These are phyloP conservation scores for Sanguinoderma infundibulare DNA, from an alignment of 1,284 basidiomycete genomes.

Conservation along the genomic window DNA sequence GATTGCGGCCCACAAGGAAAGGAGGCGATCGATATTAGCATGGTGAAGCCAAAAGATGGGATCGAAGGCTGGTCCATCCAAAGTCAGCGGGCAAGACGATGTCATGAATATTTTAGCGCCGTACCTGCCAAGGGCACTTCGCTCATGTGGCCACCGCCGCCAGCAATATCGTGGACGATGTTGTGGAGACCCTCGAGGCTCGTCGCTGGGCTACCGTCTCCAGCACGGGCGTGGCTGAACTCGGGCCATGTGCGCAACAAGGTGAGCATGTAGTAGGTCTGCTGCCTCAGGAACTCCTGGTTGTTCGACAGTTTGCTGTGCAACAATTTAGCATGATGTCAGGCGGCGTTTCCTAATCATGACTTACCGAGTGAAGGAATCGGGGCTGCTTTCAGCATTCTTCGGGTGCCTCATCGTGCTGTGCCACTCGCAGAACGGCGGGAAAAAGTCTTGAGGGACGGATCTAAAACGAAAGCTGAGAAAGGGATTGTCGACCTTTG, in stretches of 20 bases:
- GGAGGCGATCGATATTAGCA: constrained; percentile 49
- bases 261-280: constrained; percentile 3
- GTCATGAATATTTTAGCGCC: background rate
- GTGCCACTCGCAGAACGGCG: constrained; percentile 5
- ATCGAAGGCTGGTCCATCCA: constrained; percentile 39
- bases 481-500: constrained; percentile 5
- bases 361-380: background rate
- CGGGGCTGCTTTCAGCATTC: background rate
- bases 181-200: constrained; percentile 16
- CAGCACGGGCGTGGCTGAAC: constrained; percentile 1
- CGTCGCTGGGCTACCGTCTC: background rate
- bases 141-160: constrained; percentile 8
- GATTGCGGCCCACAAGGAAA: constrained; percentile 48
- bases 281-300: background rate
- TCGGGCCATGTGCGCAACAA: background rate
- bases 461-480: constrained; percentile 5
- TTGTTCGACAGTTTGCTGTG: background rate
- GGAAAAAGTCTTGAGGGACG: background rate
- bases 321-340: too few relatives aligned
- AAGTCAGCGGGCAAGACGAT: background rate
- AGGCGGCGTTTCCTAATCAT: too few relatives aligned
- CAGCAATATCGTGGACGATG: constrained; percentile 1
- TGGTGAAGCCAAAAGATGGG: constrained; percentile 56
- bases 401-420: constrained; percentile 4
- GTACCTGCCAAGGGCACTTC: constrained; percentile 6